Evolutionary conservation across 495 filamentous ascomycete species (phyloP).

Genomic region (Pyrenula massariospora): DNA sequence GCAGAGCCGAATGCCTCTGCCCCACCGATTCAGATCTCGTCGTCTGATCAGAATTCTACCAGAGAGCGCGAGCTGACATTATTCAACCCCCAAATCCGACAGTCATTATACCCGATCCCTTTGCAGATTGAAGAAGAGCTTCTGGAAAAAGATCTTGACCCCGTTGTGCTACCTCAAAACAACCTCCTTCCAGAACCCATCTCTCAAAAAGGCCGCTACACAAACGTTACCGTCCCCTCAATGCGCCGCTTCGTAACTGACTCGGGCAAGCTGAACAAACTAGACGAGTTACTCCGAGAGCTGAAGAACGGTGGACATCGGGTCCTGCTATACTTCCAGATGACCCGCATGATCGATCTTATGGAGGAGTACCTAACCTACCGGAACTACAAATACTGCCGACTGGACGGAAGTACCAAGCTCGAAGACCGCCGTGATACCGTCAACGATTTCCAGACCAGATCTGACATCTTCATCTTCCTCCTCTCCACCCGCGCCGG

Average conservation of each 20-base stretch:
- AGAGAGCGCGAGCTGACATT: conserved; percentile 61
- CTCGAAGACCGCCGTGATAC: conserved; percentile 94
- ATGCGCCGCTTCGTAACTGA: conserved; percentile 98
- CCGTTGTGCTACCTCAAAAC: conserved; percentile 42
- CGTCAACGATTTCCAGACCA: conserved; percentile 89
- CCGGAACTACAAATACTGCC: conserved; percentile 96
- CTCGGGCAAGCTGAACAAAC: conserved; percentile 86
- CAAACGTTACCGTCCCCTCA: conserved; percentile 85
- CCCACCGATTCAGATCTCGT: conserved; percentile 75
- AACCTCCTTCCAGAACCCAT: conserved; percentile 64
- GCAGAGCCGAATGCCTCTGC: conserved; percentile 64
- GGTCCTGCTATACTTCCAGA: conserved; percentile 99
- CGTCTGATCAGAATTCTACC: conserved; percentile 52
- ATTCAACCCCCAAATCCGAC: conserved; percentile 68
- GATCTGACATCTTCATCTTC: conserved; percentile 92
- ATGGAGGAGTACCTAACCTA: conserved; percentile 99
- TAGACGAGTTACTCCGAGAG: conserved; percentile 75
- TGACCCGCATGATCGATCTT: conserved; percentile 99
- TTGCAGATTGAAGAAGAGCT: conserved; percentile 61
- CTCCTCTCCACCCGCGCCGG: conserved; percentile 89
- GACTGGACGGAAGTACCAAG: conserved; percentile 95
- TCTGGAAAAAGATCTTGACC: conserved; percentile 48
- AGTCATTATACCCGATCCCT: conserved; percentile 54
- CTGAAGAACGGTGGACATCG: conserved; percentile 89
- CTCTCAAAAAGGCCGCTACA: conserved; percentile 70